Conservation (phyloP, 179 eudicot genomes). For the Heliamphora pulchella region DNA sequence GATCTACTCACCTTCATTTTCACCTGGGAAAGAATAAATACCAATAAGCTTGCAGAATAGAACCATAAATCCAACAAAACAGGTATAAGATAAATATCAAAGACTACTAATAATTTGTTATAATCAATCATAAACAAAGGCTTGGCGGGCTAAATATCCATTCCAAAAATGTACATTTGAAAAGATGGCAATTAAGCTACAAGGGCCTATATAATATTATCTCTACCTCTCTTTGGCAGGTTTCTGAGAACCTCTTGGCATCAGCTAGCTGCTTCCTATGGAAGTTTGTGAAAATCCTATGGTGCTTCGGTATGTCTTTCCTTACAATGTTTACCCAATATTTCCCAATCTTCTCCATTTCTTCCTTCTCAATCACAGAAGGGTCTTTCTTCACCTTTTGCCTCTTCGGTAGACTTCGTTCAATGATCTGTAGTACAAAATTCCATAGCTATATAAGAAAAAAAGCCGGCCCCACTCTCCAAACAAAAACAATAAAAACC, state of each 20-base stretch:
- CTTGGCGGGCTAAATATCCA: not conserved
- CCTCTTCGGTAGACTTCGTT: constrained; percentile 74
- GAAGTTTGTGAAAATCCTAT: constrained; percentile 50
- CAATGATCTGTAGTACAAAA: constrained; percentile 67
- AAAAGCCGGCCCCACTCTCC: constrained; percentile 10
- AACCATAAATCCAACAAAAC: not conserved
- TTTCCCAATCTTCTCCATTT: constrained; percentile 70
- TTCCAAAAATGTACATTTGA: not conserved
- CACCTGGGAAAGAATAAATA: constrained; percentile 44
- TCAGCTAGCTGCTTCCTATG: constrained; percentile 68
- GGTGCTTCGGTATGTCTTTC: constrained; percentile 78
- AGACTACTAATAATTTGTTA: not conserved
- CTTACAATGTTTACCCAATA: constrained; percentile 76
- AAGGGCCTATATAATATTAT: constrained; percentile 1
- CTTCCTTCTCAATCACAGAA: constrained; percentile 76
- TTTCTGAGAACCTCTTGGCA: constrained; percentile 82
- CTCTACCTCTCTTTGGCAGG: constrained; percentile 89
- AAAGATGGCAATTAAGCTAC: not conserved
- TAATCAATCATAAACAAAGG: not conserved
- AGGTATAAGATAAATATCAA: not conserved
- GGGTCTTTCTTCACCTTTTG: constrained; percentile 64
- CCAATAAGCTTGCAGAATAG: constrained; percentile 11
- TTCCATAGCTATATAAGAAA: constrained; percentile 17
- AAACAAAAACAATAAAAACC: not conserved
- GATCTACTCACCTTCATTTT: constrained; percentile 91